Evolutionary conservation across 805 yeast species (phyloP).

Genomic region (Saccharomycopsis fodiens): DNA sequence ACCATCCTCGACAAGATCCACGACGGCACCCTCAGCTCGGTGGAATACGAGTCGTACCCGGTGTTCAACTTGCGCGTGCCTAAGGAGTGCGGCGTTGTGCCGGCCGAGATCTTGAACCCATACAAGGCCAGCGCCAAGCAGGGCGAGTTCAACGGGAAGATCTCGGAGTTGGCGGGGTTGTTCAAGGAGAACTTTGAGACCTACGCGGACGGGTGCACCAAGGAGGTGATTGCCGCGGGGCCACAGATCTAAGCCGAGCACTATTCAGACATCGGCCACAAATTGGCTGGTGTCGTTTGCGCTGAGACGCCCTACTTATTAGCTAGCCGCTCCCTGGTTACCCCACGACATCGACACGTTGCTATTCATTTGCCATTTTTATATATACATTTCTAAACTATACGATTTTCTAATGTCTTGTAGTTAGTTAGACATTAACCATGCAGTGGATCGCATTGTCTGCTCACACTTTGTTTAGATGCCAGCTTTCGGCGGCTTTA

Average conservation of each 20-base stretch:
- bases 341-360: too few species aligned
- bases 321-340: too few species aligned
- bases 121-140: constrained; percentile 58
- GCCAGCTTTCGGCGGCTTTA: too few species aligned
- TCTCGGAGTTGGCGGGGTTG: constrained; percentile 49
- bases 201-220: constrained; percentile 74
- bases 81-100: constrained; percentile 66
- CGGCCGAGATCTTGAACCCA: constrained; percentile 80
- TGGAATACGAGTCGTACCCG: constrained; percentile 76
- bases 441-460: too few species aligned
- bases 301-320: too few species aligned
- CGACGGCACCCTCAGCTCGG: constrained; percentile 76
- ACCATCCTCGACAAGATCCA: constrained; percentile 93
- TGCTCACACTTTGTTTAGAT: too few species aligned
- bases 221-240: constrained; percentile 89
- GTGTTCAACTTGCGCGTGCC: constrained; percentile 86
- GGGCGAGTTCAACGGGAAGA: constrained; percentile 8
- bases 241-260: constrained; percentile 53
- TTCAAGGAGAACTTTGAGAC: constrained; percentile 83
- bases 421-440: too few species aligned
- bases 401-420: too few species aligned
- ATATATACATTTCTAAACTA: too few species aligned
- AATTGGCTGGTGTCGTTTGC: too few species aligned
- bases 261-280: too few species aligned
- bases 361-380: too few species aligned